A percentile compares a stretch with the other conserved stretches of the same genome.
These are phyloP conservation scores for Bryoerythrophyllum caledonicum DNA, from an alignment of 225 moss, liverwort and hornwort genomes.

Conservation along the genomic window DNA sequence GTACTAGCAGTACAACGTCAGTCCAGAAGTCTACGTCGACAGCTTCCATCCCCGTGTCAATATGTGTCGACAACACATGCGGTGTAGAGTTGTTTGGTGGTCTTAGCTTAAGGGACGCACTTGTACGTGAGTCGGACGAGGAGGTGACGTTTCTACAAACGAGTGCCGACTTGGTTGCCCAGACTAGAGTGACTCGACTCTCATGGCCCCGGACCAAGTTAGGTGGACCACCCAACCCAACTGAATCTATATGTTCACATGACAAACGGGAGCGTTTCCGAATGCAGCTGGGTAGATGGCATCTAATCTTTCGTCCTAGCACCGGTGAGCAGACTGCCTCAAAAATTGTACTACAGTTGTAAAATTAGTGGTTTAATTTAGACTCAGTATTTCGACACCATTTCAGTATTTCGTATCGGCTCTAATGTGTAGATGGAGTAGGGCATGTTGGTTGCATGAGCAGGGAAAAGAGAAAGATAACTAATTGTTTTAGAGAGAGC, in stretches of 20 bases:
- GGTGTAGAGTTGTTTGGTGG: not conserved
- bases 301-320: not conserved
- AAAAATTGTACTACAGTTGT: too few species aligned
- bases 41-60: not conserved
- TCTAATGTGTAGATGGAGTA: too few species aligned
- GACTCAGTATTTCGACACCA: too few species aligned
- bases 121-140: not conserved
- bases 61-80: not conserved
- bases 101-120: not conserved
- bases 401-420: too few species aligned
- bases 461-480: too few species aligned
- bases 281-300: slow-evolving; percentile 3
- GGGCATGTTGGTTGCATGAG: too few species aligned
- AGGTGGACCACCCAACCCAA: not conserved
- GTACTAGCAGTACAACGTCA: too few species aligned
- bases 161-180: not conserved
- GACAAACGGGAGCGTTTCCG: not conserved
- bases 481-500: too few species aligned
- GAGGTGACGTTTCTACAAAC: not conserved
- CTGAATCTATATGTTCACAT: not conserved
- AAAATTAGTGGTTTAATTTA: too few species aligned
- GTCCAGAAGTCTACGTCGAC: too few species aligned
- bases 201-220: not conserved
- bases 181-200: not conserved
- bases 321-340: not conserved